A percentile compares a stretch with the other conserved stretches of the same genome.
These are phyloP conservation scores for Cryoendolithus antarcticus DNA, from an alignment of 2,329 filamentous ascomycete species.

Conservation along the genomic window DNA sequence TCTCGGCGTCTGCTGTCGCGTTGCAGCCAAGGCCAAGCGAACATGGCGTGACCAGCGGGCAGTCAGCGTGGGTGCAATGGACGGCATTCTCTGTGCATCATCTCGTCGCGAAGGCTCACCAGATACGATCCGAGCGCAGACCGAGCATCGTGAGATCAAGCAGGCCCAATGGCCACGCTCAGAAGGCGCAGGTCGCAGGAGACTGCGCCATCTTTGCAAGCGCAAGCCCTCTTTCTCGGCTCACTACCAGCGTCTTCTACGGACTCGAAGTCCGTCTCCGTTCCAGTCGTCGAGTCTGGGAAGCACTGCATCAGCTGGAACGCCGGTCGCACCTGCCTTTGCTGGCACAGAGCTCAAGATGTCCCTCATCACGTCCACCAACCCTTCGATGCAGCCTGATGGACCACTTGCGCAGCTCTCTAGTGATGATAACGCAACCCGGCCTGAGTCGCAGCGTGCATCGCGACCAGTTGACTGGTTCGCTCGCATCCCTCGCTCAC, in stretches of 20 bases:
- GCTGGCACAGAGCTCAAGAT: slow-evolving; percentile 39
- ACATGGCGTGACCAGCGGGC: slow-evolving; percentile 42
- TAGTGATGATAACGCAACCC: slow-evolving; percentile 26
- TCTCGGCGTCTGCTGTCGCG: slow-evolving; percentile 51
- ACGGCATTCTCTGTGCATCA: slow-evolving; percentile 11
- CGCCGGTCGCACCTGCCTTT: slow-evolving; percentile 22
- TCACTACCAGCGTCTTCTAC: slow-evolving; percentile 51
- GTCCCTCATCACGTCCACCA: slow-evolving; percentile 38
- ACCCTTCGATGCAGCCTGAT: slow-evolving; percentile 38
- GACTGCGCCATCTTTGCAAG: slow-evolving; percentile 49
- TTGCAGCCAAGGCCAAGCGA: slow-evolving; percentile 48
- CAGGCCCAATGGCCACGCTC: slow-evolving; percentile 42
- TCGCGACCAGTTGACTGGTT: slow-evolving; percentile 28
- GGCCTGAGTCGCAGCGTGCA: slow-evolving; percentile 12
- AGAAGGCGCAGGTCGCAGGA: slow-evolving; percentile 45
- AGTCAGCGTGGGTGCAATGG: slow-evolving; percentile 16
- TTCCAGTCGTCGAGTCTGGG: slow-evolving; percentile 29
- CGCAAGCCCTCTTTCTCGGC: slow-evolving; percentile 49
- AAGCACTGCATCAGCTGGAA: slow-evolving; percentile 16
- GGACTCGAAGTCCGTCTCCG: slow-evolving; percentile 48
- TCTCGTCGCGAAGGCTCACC: slow-evolving; percentile 26
- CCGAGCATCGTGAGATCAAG: slow-evolving; percentile 24
- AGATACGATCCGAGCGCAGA: slow-evolving; percentile 30
- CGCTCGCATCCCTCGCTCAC: slow-evolving; percentile 30
- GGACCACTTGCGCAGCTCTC: slow-evolving; percentile 37